phyloP scores from a whole-genome alignment of 305 asterid genomes.

The Fraxinus xanthoxyloides region DNA sequence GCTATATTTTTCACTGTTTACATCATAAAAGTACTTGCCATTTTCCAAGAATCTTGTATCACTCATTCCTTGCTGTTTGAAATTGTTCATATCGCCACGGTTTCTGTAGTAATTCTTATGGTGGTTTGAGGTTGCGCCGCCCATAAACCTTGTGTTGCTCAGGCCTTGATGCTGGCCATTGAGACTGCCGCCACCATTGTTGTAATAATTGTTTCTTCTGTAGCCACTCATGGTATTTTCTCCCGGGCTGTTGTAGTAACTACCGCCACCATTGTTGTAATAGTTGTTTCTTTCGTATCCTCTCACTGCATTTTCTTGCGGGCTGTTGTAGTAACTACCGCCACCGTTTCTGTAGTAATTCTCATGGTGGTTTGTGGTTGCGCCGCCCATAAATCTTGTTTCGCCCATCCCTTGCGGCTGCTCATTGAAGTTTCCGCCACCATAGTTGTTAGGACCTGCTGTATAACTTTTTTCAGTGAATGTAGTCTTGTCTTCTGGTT shows the following conservation, averaged over 20 bases:
- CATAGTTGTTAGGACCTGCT: conserved; percentile 10
- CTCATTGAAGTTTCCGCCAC: conserved; percentile 32
- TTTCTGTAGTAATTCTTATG: conserved; percentile 14
- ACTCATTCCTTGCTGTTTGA: conserved; percentile 65
- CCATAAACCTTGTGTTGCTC: conserved; percentile 8
- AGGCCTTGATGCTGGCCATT: conserved; percentile 32
- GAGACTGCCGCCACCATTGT: conserved; percentile 29
- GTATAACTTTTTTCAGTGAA: conserved; percentile 23
- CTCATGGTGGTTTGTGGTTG: conserved; percentile 1
- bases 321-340: conserved; percentile 21
- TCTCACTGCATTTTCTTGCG: conserved; percentile 12
- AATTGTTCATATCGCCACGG: conserved; percentile 21
- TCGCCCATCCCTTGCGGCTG: conserved; percentile 27
- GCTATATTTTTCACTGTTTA: conserved; percentile 38
- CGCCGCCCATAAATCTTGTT: conserved; percentile 7
- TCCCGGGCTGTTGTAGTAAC: conserved; percentile 23
- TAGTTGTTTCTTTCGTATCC: conserved; percentile 24
- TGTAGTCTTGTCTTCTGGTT: conserved; percentile 31
- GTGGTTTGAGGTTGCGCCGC: conserved; percentile 7
- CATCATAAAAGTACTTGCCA: conserved; percentile 52
- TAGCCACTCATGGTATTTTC: conserved; percentile 17
- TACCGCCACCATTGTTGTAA: conserved; percentile 32
- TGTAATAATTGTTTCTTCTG: conserved; percentile 28
- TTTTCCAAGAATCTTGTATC: conserved; percentile 58
- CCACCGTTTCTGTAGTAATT: conserved; percentile 14